Evolutionary conservation across 257 asterid genomes (phyloP).

Genomic region (Thymus mandschuricus): DNA sequence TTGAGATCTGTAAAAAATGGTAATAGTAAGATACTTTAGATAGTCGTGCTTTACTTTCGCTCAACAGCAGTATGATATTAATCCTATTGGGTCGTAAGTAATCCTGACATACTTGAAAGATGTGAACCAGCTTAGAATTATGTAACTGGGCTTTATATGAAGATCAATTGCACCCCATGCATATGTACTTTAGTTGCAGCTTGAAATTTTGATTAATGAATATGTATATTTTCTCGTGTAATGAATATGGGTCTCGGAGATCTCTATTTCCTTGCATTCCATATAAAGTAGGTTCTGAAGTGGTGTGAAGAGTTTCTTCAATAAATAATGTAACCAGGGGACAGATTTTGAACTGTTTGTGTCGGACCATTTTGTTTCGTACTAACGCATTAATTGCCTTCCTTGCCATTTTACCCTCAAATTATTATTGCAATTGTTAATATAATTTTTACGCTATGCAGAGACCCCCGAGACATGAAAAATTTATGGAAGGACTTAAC

Average conservation of each 20-base stretch:
- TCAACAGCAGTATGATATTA: neutral
- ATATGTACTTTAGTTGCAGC: neutral
- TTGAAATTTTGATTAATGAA: neutral
- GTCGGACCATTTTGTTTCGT: neutral
- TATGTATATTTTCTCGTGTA: neutral
- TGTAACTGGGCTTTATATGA: neutral
- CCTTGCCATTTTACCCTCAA: neutral
- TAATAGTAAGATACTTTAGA: slow-evolving; percentile 2
- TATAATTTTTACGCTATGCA: slow-evolving; percentile 34
- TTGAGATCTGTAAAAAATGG: slow-evolving; percentile 4
- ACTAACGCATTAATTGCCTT: neutral
- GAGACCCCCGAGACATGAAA: slow-evolving; percentile 53
- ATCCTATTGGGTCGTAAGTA: neutral
- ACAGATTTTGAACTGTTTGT: neutral
- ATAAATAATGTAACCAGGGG: neutral
- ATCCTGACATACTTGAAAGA: neutral
- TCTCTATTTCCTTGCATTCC: neutral
- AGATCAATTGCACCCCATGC: slow-evolving; percentile 7
- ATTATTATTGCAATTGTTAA: slow-evolving; percentile 17
- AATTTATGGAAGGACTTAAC: slow-evolving; percentile 57
- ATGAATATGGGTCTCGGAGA: slow-evolving; percentile 1
- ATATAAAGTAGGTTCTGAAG: neutral
- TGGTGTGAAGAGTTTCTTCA: neutral
- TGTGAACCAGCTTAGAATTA: neutral
- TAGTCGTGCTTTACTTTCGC: neutral